phyloP scores from a whole-genome alignment of 2,329 filamentous ascomycete genomes.

The Penicillium frequentans region DNA sequence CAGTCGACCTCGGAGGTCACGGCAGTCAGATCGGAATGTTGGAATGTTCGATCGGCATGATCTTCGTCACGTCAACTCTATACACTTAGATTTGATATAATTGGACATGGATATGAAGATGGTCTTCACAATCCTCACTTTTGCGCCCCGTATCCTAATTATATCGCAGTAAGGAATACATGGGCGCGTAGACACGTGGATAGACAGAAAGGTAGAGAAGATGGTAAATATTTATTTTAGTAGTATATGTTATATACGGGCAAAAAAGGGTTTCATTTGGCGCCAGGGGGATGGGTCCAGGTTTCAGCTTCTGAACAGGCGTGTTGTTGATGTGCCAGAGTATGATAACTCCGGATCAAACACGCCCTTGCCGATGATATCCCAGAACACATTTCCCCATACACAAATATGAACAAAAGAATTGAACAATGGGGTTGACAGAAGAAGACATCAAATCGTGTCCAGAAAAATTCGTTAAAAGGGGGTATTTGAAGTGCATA shows the following conservation, averaged over 20 bases:
- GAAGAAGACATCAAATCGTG: slow-evolving; percentile 33
- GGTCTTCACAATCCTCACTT: not conserved
- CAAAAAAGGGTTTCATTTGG: slow-evolving; percentile 8
- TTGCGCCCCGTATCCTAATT: not conserved
- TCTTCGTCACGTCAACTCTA: slow-evolving; percentile 13
- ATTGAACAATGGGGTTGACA: slow-evolving; percentile 17
- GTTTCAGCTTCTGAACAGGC: not conserved
- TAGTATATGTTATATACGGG: not conserved
- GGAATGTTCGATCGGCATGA: slow-evolving; percentile 22
- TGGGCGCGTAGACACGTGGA: not conserved
- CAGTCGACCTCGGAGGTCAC: slow-evolving; percentile 19
- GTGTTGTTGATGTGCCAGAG: not conserved
- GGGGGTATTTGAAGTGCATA: slow-evolving; percentile 33
- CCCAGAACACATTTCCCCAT: not conserved
- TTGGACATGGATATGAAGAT: not conserved
- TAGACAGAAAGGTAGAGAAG: not conserved
- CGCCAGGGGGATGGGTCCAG: slow-evolving; percentile 1
- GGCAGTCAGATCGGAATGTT: slow-evolving; percentile 20
- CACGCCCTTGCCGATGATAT: not conserved
- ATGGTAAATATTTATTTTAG: not conserved
- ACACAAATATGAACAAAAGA: slow-evolving; percentile 24
- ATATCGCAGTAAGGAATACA: not conserved
- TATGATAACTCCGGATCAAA: not conserved
- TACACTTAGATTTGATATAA: not conserved
- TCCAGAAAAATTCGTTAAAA: slow-evolving; percentile 29